Evolutionary conservation across 1,284 basidiomycete genomes (phyloP).

Genomic region (Gomphus bonarii): DNA sequence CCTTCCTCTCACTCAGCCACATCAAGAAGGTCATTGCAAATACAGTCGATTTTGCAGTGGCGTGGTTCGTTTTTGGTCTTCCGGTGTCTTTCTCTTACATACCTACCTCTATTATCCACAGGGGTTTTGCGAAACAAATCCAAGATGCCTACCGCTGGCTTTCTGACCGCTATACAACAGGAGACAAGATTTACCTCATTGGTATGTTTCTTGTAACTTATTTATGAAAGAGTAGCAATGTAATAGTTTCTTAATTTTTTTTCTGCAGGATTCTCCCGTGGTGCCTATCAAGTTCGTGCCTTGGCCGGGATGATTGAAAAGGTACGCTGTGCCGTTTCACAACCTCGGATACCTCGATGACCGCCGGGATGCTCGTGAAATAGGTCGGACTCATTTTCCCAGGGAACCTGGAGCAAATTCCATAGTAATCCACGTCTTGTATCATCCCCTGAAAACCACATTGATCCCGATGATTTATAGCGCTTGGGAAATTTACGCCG

Average conservation of each 20-base stretch:
- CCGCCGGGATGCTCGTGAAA: no score
- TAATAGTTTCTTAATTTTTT: no score
- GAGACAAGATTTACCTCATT: conserved; percentile 12
- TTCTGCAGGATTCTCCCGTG: conserved; percentile 10
- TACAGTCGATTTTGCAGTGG: conserved; percentile 7
- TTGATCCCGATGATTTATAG: neutral
- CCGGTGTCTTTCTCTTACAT: no score
- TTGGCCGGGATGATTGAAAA: conserved; percentile 7
- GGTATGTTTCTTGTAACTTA: conserved; percentile 9
- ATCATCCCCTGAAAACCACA: neutral
- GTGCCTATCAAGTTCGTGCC: conserved; percentile 9
- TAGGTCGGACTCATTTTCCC: conserved; percentile 4
- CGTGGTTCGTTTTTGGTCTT: conserved; percentile 1
- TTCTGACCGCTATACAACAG: conserved; percentile 8
- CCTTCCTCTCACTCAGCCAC: neutral
- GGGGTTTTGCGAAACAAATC: conserved; percentile 11
- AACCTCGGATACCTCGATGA: no score
- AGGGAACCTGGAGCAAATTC: conserved; percentile 9
- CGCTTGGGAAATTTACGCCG: neutral
- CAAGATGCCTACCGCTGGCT: conserved; percentile 13
- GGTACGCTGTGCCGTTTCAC: neutral
- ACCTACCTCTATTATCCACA: no score
- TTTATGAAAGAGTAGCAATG: no score
- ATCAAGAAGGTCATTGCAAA: neutral
- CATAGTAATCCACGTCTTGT: neutral